A percentile compares a stretch with the other conserved stretches of the same genome.
Conservation (phyloP, 129 eudicot species). For the Flaveria brownii region DNA sequence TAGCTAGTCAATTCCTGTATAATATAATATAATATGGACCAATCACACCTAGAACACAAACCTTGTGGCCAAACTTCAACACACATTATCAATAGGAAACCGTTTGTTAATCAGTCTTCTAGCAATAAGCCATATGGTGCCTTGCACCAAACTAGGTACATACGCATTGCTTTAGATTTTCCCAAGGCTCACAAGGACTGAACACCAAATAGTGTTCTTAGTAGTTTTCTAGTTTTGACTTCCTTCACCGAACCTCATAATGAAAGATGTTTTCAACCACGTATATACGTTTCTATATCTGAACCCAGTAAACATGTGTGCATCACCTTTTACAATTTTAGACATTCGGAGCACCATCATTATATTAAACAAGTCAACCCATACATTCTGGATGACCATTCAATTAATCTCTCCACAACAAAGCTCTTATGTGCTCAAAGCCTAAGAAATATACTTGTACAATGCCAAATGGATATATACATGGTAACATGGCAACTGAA, state of each 20-base stretch:
- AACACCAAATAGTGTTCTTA: conserved; percentile 1
- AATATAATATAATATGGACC: background rate
- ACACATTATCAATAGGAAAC: background rate
- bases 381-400: no score
- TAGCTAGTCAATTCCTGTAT: background rate
- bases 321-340: conserved; percentile 3
- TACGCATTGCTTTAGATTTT: conserved; percentile 11
- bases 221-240: background rate
- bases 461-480: background rate
- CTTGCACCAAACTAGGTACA: conserved; percentile 11
- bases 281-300: background rate
- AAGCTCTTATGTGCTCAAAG: background rate
- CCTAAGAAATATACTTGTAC: background rate
- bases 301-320: background rate
- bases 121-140: conserved; percentile 8
- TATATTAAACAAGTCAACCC: background rate
- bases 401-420: conserved; percentile 14
- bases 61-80: background rate
- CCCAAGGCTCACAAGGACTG: background rate
- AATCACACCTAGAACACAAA: conserved; percentile 17
- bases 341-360: background rate
- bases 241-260: background rate
- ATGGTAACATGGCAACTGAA: background rate
- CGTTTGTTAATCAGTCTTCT: conserved; percentile 14
- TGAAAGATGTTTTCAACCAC: conserved; percentile 5